Evolutionary conservation across 1,139 yeast genomes (phyloP).

Genomic region (Pneumocystis canis): DNA sequence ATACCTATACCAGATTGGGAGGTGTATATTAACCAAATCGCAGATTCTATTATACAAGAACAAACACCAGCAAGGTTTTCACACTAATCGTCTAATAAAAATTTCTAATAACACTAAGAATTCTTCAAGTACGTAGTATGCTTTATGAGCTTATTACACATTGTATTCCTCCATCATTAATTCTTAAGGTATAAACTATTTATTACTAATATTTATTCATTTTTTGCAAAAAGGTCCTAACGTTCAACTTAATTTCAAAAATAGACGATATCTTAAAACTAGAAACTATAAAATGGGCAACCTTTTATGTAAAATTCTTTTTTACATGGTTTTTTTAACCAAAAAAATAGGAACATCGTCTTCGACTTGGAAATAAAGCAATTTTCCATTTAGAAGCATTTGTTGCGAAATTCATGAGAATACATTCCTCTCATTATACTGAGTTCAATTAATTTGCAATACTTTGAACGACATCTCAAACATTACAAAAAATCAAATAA

Average conservation of each 20-base stretch:
- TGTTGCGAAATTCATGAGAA: constrained; percentile 72
- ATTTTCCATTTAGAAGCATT: constrained; percentile 93
- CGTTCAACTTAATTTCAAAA: constrained; percentile 34
- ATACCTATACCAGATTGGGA: constrained; percentile 76
- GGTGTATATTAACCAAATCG: constrained; percentile 50
- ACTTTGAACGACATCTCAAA: too few species aligned
- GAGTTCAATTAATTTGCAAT: background rate
- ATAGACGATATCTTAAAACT: constrained; percentile 32
- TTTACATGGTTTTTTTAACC: constrained; percentile 10
- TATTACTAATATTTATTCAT: background rate
- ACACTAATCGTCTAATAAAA: background rate
- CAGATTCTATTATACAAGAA: constrained; percentile 42
- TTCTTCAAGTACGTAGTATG: constrained; percentile 58
- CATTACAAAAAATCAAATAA: too few species aligned
- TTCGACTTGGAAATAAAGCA: constrained; percentile 72
- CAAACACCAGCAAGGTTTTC: constrained; percentile 40
- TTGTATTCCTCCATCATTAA: constrained; percentile 75
- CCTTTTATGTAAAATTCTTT: constrained; percentile 33
- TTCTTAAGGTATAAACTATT: constrained; percentile 35
- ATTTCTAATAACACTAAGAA: constrained; percentile 24
- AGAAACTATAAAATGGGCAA: constrained; percentile 50
- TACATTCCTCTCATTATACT: constrained; percentile 13
- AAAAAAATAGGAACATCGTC: constrained; percentile 54
- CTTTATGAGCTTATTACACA: constrained; percentile 80
- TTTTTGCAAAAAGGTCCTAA: background rate